These are phyloP conservation scores for Pseudocercospora musae DNA, from an alignment of 2,329 filamentous ascomycete genomes.

Conservation along the genomic window DNA sequence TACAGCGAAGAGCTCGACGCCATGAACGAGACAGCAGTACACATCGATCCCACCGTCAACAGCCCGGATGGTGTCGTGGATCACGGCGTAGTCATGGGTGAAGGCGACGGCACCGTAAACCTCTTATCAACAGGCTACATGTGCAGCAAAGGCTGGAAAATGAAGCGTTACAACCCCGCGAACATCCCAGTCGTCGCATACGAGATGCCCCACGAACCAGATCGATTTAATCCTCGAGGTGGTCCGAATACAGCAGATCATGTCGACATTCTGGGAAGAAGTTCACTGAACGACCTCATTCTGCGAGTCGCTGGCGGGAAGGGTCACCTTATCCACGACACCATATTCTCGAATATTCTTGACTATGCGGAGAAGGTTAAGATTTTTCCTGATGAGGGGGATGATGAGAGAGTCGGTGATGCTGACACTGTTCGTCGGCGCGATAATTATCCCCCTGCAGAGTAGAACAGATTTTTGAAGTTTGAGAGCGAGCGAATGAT, in stretches of 20 bases:
- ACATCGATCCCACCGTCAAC: conserved; percentile 64
- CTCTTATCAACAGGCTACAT: conserved; percentile 92
- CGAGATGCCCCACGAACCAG: conserved; percentile 96
- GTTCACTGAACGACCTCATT: conserved; percentile 86
- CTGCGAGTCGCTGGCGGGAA: conserved; percentile 80
- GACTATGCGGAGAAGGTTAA: conserved; percentile 76
- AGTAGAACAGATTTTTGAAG: too few relatives aligned
- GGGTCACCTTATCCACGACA: conserved; percentile 74
- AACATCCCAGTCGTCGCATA: conserved; percentile 76
- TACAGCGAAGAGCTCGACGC: conserved; percentile 71
- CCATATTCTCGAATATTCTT: conserved; percentile 74
- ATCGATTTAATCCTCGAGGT: conserved; percentile 79
- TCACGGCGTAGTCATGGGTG: conserved; percentile 90
- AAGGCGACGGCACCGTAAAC: conserved; percentile 94
- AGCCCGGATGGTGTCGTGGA: conserved; percentile 60
- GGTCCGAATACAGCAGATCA: conserved; percentile 76
- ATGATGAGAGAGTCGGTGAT: conserved; percentile 12
- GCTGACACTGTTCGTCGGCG: too few relatives aligned
- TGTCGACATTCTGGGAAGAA: conserved; percentile 88
- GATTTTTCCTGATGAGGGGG: conserved; percentile 20
- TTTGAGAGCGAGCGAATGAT: too few relatives aligned
- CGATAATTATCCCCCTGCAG: too few relatives aligned
- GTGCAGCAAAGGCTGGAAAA: conserved; percentile 92
- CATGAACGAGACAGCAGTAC: conserved; percentile 57
- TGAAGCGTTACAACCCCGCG: conserved; percentile 90